Evolutionary conservation across 2,329 filamentous ascomycete species (phyloP), one percentile per base, ranked within the genome.

Genomic region (Amylocarpus encephaloides): DNA sequence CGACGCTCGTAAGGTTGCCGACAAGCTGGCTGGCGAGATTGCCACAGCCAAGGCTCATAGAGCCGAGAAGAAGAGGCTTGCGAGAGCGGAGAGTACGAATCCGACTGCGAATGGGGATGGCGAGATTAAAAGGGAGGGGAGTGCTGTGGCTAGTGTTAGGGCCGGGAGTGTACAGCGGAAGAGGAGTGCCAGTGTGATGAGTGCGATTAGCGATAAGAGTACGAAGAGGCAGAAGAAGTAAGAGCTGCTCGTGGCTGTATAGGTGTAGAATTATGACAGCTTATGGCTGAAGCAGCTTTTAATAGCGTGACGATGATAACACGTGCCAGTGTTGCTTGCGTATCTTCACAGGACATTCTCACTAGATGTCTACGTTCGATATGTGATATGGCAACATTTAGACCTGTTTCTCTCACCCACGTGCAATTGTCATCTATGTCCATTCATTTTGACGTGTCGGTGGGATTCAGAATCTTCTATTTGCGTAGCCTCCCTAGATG

Each of bases 151-250:
- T 33, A 67, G 91, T 41, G 89, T 85, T 64, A 67, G 91, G 42
- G 89, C 85, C 63, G 72, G 74, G 13, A 70, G 71, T 6, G 88
- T 83, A 62, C 82, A 30, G 50, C 83, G 86, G 56, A 94, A 94
- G 72, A 79, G 89, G 52, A 93, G 88, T 65, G 88, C 88, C 1
- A 94, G 88, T 66, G 87, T 90, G 30, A 67, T 94, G 47, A 92
- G 87, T 66, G 72, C 75, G 13, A 71, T 71, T 5, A 89, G 85
- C 65, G 83, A 88, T 50, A 76, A 75, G 64, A 74, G 72, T 58
- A 63, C 65, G 6, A 78, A 77, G 63, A 68, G 73, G 47, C 72
- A 74, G 61, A 73, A 69, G 60, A 74, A 73, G 50, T 69, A 60
- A 29, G 36, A 16, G 47, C 18, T n/a, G 13, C 13, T n/a, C 12